Percentiles rank a stretch among this genome's conserved stretches.
Evolutionary conservation across 495 filamentous ascomycete species (phyloP).

Genomic region (Cercophora newfieldiana): DNA sequence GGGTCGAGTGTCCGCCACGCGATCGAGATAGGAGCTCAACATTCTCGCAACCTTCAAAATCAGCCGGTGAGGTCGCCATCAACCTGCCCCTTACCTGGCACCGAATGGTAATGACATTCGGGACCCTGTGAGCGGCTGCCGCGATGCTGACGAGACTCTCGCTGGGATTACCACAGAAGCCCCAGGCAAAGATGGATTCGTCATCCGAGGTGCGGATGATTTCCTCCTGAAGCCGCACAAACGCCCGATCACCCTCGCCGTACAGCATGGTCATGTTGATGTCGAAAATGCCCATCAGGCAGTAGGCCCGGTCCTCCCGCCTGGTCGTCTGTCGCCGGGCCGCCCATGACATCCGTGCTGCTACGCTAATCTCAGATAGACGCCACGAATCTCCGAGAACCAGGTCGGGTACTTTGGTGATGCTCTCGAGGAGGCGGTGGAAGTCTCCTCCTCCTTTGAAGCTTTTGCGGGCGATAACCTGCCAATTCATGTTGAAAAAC

Average conservation of each 20-base stretch:
- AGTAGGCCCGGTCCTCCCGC: conserved; percentile 39
- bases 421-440: background rate
- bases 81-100: too few species aligned
- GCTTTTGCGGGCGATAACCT: conserved; percentile 18
- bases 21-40: background rate
- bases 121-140: too few species aligned
- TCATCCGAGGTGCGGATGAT: conserved; percentile 32
- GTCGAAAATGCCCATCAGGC: conserved; percentile 35
- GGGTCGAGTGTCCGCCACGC: background rate
- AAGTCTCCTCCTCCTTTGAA: background rate
- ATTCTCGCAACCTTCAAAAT: background rate
- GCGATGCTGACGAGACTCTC: too few species aligned
- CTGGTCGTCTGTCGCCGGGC: conserved; percentile 29
- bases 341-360: conserved; percentile 39
- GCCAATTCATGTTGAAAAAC: conserved; percentile 1
- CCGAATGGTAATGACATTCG: too few species aligned
- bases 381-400: background rate
- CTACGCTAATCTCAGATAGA: conserved; percentile 10
- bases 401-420: background rate
- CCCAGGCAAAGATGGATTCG: conserved; percentile 36
- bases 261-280: conserved; percentile 42
- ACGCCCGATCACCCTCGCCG: conserved; percentile 34
- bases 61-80: too few species aligned
- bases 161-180: background rate
- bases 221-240: conserved; percentile 29